Base-by-base conservation (phyloP, 768 basidiomycete genomes). In the Boletus barrowsii region DNA sequence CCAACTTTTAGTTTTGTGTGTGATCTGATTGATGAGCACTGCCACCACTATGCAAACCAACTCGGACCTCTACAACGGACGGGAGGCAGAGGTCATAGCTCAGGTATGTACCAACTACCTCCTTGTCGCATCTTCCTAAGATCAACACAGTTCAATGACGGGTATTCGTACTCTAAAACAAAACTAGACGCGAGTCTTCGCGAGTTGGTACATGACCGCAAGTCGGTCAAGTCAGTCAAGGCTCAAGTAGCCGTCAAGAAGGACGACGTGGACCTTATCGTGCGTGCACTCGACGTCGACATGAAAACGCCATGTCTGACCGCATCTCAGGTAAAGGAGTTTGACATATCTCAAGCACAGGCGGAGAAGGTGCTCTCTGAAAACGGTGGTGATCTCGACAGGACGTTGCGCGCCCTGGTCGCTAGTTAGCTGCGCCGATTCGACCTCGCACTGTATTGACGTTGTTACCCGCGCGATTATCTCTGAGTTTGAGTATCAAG, bases 151-250 rank as follows among this genome's bases (percentile, higher is more conserved):
- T 68, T 90, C 82, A 63, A 68, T 68, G 57, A 81, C 75, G 61
- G 81, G 79, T 47, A 81, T 81, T 49, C 74, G 78, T 70, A 71
- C 18, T 72, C 67, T 7, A 67, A 66, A 46, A 61, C 61, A 22
- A 72, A 60, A 33, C 61, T 72, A 10, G 69, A 72, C 22, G 71
- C 70, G 43, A 71, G 70, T 49, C 58, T 69, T 47, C 82, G 86
- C 42, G 88, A 82, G 71, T 77, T 83, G 29, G 64, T 77, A 3
- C 49, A 46, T 2, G 72, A 79, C 7, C 75, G 76, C 18, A 79
- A 84, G 37, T 72, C 79, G 13, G 79, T 80, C 49, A 91, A 88
- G 62, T 72, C 83, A 0, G 17, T 52, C 51, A 72, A 72, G 33
- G 33, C 53, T 35, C 58, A 53, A 40, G 53, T 49, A n/a, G 40